Evolutionary conservation across 2,329 filamentous ascomycete genomes (phyloP), one percentile per base, ranked within the genome.

Genomic region (Colletotrichum caudatum): DNA sequence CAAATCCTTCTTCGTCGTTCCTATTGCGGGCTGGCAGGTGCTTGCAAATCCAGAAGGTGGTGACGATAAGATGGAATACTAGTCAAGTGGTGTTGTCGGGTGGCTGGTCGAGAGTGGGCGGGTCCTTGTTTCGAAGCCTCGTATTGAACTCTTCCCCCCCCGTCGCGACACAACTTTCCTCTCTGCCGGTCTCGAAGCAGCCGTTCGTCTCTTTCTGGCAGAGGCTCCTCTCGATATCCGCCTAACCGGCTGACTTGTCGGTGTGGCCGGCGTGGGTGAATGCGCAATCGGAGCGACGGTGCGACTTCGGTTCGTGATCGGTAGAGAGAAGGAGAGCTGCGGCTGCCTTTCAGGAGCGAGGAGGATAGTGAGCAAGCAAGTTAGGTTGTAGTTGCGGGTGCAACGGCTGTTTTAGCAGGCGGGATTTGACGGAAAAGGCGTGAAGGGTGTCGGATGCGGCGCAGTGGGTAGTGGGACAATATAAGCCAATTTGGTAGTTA

Each of bases 381-480:
- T 26, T 23, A 35, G 29, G 23, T 29, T 54, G 50, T 7, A 39
- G 56, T 12, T 61, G 64, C 23, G 56, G 54, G 57, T 62, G 58
- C 65, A 62, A 62, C 54, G 35, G 69, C 44, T 57, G 51, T 41
- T 37, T 41, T 9, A 39, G 37, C 54, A 60, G 59, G 54, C 65
- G 65, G 65, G 44, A 69, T 41, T 48, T 44, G 39, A 60, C 54
- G 37, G 58, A 33, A 64, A 69, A 64, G 54, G 65, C 64, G 65
- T 48, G 48, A 46, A 53, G 6, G 48, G 20, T 2, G 48, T 20
- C 26, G 54, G 23, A 39, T 18, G 54, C 51, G 53, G 64, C 64
- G 59, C 39, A 50, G 64, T 50, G 69, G 69, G 69, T 48, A 56
- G 59, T 54, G 46, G 65, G 56, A 69, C 65, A 71, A 71, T 71